phyloP scores from a whole-genome alignment of 805 yeast genomes.

The Kluyveromyces starmeri region DNA sequence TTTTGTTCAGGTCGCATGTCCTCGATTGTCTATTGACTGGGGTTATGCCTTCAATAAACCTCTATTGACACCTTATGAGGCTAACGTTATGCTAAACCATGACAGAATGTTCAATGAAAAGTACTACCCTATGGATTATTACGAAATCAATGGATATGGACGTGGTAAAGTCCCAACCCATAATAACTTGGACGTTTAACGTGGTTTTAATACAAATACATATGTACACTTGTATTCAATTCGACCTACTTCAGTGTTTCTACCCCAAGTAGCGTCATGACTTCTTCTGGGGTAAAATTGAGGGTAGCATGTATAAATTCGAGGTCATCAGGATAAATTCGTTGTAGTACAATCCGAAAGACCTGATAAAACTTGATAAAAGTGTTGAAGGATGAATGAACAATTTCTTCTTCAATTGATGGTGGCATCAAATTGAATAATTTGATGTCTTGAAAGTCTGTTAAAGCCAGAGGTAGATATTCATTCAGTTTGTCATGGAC shows the following conservation, averaged over 20 bases:
- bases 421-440: conserved; percentile 59
- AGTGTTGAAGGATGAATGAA: conserved; percentile 38
- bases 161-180: conserved; percentile 63
- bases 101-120: conserved; percentile 57
- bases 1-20: conserved; percentile 96
- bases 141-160: conserved; percentile 83
- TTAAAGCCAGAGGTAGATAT: conserved; percentile 47
- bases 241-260: too few species aligned
- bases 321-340: conserved; percentile 26
- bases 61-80: conserved; percentile 88
- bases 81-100: conserved; percentile 76
- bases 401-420: conserved; percentile 45
- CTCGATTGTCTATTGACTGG: conserved; percentile 94
- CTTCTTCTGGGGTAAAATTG: conserved; percentile 34
- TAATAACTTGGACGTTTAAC: too few species aligned
- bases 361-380: conserved; percentile 37
- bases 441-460: conserved; percentile 47
- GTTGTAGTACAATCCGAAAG: conserved; percentile 29
- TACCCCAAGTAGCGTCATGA: conserved; percentile 66
- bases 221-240: conserved; percentile 9
- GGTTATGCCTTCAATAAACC: conserved; percentile 96
- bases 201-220: too few species aligned
- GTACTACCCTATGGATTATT: conserved; percentile 94
- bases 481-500: conserved; percentile 37
- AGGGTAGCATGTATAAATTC: conserved; percentile 16